Evolutionary conservation across 1,284 basidiomycete species (phyloP), one percentile per base, ranked within the genome.

Genomic region (Pseudozyma hubeiensis): DNA sequence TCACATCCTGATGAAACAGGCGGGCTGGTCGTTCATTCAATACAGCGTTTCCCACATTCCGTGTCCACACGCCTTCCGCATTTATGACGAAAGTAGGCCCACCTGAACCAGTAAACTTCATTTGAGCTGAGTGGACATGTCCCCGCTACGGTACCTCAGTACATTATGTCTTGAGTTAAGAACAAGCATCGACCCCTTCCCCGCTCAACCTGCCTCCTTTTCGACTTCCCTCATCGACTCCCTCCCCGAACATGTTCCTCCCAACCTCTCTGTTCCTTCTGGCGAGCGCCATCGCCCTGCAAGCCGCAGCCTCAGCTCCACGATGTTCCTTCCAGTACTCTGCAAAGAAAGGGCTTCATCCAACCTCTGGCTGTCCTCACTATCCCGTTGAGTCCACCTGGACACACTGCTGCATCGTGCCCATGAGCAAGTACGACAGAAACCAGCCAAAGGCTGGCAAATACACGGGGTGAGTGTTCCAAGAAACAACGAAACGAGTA

Each of bases 321-420:
- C 59, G 51, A 10, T 68, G 65, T 55, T 34, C 41, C 2, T 50
- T 67, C 46, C 4, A 53, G 33, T 63, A 51, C 40, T 4, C 14
- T 1, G n/a, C 29, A 16, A 19, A 31, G 16, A 13, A 31, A 34
- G 55, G 50, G 4, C 30, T 68, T 37, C 24, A 50, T 10, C 16
- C 40, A 0, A 37, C 58, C 0, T 19, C 14, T 5, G 64, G 53
- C 19, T 67, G 59, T 30, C 64, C 54, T 7, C n/a, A 9, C 17
- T 37, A 39, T 8, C 19, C 41, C 0, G 19, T 10, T 3, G 19
- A 24, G 8, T 11, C 30, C 17, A 13, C 13, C 1, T 68, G 65
- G 59, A 63, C 65, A 2, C 16, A 68, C 44, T 62, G 65, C 52
- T 68, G 65, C 48, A 17, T 63, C 6, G 56, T 59, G 0, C 56